Base-by-base conservation (phyloP, 345 rosid species). In the Eucalyptus erythrocorys region DNA sequence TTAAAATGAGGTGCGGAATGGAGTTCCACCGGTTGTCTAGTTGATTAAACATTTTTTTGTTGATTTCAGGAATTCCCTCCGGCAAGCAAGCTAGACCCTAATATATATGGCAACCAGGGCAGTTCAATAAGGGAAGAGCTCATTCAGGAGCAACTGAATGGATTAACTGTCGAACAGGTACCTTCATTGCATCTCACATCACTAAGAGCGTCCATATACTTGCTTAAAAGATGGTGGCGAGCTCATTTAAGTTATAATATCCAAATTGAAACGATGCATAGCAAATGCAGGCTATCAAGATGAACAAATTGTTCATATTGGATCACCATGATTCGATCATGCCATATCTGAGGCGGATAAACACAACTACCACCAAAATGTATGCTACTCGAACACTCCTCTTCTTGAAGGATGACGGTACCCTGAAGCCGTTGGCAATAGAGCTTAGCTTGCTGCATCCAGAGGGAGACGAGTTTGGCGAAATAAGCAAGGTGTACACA, bases 121-220 rank as follows among this genome's bases (percentile, higher is more conserved):
- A 90, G 93, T 88, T 66, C 89, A 22, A 90, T 91, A 86, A 89
- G 91, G 21, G 88, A 89, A 87, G 91, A 91, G 34, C 57, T 51
- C 57, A 91, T 96, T 37, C 92, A 92, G 90, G 89, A 27, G 80
- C 87, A 91, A 93, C 94, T 95, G 97, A 92, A 96, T 49, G 96
- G 95, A 13, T 94, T 97, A 88, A 95, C 85, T 6, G 91, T 94
- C 76, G 90, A 95, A 27, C 87, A 94, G 85, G 99, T 79, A 42
- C 26, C 37, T 16, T n/a, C 40, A 1, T n/a, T 64, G 76, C 76
- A 64, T n/a, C 76, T 64, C 37, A 64, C 76, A 4, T 64, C 76
- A 14, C 37, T 14, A 64, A 64, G 76, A 64, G 40, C 17, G 40
- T 64, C 76, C 37, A 64, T 64, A 2, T 64, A n/a, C 22, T 84